Evolutionary conservation across 257 asterid species (phyloP).

Genomic region (Striga asiatica): DNA sequence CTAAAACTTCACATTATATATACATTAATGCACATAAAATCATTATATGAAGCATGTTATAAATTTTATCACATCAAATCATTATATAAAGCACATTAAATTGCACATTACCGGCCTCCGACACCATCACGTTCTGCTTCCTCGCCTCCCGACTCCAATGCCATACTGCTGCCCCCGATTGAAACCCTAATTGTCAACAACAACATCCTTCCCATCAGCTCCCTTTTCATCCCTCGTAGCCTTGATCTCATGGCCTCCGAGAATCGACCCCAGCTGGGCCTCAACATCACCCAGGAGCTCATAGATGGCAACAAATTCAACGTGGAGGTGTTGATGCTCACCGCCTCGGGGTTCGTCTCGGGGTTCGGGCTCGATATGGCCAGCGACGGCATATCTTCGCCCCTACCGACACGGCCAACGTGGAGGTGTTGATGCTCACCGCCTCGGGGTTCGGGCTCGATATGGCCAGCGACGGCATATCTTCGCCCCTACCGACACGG

Average conservation of each 20-base stretch:
- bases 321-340: conserved; percentile 75
- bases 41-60: too few relatives aligned
- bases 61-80: too few relatives aligned
- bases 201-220: conserved; percentile 40
- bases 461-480: conserved; percentile 79
- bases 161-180: conserved; percentile 44
- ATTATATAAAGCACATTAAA: too few relatives aligned
- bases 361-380: conserved; percentile 63
- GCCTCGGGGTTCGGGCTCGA: conserved; percentile 70
- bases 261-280: conserved; percentile 61
- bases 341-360: conserved; percentile 68
- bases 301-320: conserved; percentile 75
- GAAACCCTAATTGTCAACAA: conserved; percentile 32
- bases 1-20: too few relatives aligned
- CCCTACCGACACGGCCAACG: conserved; percentile 67
- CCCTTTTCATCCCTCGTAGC: conserved; percentile 44
- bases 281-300: conserved; percentile 64
- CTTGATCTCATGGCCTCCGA: conserved; percentile 73
- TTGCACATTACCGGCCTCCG: conserved; percentile 21
- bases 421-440: conserved; percentile 70
- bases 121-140: conserved; percentile 35
- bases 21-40: too few relatives aligned
- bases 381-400: conserved; percentile 78
- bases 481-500: conserved; percentile 80
- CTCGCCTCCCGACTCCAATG: conserved; percentile 43